Conservation (phyloP, 495 filamentous ascomycete species). For the Aspergillus egyptiacus region DNA sequence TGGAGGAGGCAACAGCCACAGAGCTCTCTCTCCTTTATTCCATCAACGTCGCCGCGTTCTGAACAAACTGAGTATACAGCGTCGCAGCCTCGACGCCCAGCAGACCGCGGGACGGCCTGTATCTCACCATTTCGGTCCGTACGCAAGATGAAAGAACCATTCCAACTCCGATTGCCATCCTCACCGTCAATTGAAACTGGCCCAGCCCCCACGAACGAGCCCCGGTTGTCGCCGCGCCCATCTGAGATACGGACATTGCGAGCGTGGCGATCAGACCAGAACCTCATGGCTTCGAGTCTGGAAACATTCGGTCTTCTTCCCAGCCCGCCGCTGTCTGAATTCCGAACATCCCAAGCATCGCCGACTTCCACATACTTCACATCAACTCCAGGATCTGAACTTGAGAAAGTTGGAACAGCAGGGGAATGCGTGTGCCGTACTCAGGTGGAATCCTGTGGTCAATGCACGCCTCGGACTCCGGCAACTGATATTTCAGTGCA, state of each 20-base stretch:
- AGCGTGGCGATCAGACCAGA: conserved; percentile 41
- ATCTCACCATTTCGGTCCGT: conserved; percentile 44
- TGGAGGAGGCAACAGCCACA: conserved; percentile 23
- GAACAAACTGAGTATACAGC: conserved; percentile 29
- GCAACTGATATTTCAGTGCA: conserved; percentile 5
- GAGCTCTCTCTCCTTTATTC: conserved; percentile 25
- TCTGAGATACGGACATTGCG: conserved; percentile 27
- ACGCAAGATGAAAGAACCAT: conserved; percentile 43
- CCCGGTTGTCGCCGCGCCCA: conserved; percentile 14
- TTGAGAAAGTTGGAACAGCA: conserved; percentile 8
- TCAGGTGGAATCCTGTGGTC: conserved; percentile 8
- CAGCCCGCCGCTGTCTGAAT: conserved; percentile 40
- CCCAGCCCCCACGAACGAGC: conserved; percentile 15
- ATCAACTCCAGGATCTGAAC: conserved; percentile 14
- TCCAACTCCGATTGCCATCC: conserved; percentile 35
- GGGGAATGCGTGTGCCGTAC: conserved; percentile 5
- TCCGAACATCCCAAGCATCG: conserved; percentile 24
- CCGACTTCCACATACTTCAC: conserved; percentile 33
- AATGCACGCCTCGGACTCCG: conserved; percentile 14
- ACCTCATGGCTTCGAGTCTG: conserved; percentile 28
- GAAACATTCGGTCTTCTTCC: conserved; percentile 38
- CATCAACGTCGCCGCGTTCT: conserved; percentile 18
- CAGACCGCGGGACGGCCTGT: conserved; percentile 23
- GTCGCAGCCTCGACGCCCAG: conserved; percentile 22
- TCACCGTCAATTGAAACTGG: conserved; percentile 32